Base-by-base conservation (phyloP, 345 rosid genomes). In the Eucalyptus globulus region DNA sequence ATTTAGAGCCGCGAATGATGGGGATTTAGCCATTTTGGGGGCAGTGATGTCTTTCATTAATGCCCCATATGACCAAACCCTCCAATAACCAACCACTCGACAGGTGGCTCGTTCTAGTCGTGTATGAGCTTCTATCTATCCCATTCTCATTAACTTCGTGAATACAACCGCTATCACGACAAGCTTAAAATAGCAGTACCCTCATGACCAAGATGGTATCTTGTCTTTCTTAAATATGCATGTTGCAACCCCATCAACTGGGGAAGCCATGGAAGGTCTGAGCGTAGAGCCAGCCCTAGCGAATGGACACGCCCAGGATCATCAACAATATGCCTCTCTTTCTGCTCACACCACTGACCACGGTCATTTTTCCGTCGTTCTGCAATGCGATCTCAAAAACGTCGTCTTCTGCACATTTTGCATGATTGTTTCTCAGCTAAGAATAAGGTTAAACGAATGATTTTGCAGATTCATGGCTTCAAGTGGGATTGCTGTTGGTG, bases 381-480 rank as follows among this genome's bases (percentile, higher is more conserved):
- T 37, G 2, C 47, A n/a, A 65, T 65, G 76, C 76, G 19, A 29
- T 45, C 87, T 17, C 6, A 2, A 51, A 21, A 47, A 0, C 15
- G n/a, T 51, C 49, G 9, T 49, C 58, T 49, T 47, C 58, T 45
- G 58, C 58, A 86, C 1, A 14, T 86, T 49, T 49, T 27, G n/a
- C 0, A 16, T 17, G 21, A 49, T 21, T 7, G 16, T 34, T 47
- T 16, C n/a, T 86, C 4, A 45, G 87, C 56, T 47, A 24, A 17
- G 34, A 29, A 0, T 69, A 13, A 72, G 76, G 67, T 76, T 37
- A 37, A 12, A 4, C 83, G 12, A 19, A 21, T 76, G 14, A 24
- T 65, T 69, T 81, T 87, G 88, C 92, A 91, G 93, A 92, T 86
- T 88, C 93, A 69, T 92, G 93, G 92, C 89, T 80, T 15, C 92